phyloP scores from a whole-genome alignment of 345 rosid species.

The Dovyalis caffra region DNA sequence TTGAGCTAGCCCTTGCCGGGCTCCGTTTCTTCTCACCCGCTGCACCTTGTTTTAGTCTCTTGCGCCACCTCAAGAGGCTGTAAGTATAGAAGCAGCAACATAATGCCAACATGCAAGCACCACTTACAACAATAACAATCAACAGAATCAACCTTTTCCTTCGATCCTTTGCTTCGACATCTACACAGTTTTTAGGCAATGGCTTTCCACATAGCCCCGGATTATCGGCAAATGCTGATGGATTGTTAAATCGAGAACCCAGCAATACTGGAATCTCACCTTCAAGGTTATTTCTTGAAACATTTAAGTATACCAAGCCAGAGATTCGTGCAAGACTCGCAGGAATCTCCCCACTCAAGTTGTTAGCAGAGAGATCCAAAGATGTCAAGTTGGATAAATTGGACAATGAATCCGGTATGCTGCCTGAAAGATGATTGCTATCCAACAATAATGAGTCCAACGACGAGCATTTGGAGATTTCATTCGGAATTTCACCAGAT shows the following conservation, averaged over 20 bases:
- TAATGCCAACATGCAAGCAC: slow-evolving; percentile 56
- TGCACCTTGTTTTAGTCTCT: slow-evolving; percentile 61
- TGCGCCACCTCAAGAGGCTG: slow-evolving; percentile 85
- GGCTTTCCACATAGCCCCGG: slow-evolving; percentile 73
- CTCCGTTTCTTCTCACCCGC: slow-evolving; percentile 83
- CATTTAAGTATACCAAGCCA: slow-evolving; percentile 60
- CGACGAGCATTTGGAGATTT: slow-evolving; percentile 49
- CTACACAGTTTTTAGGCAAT: slow-evolving; percentile 43
- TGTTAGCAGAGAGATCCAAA: slow-evolving; percentile 77
- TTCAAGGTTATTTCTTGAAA: slow-evolving; percentile 64
- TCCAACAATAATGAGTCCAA: slow-evolving; percentile 54
- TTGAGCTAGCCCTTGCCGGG: slow-evolving; percentile 80
- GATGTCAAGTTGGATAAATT: slow-evolving; percentile 49
- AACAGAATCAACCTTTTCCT: slow-evolving; percentile 60
- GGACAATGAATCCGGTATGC: slow-evolving; percentile 61
- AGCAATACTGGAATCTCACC: slow-evolving; percentile 67
- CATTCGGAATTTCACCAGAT: slow-evolving; percentile 65
- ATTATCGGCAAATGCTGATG: slow-evolving; percentile 60
- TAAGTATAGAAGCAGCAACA: slow-evolving; percentile 84
- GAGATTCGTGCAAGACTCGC: slow-evolving; percentile 44
- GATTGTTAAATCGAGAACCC: slow-evolving; percentile 56
- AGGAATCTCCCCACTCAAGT: slow-evolving; percentile 76
- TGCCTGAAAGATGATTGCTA: slow-evolving; percentile 64
- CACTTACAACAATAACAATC: slow-evolving; percentile 53
- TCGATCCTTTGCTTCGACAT: slow-evolving; percentile 35